Evolutionary conservation across 768 basidiomycete species (phyloP).

Genomic region (Scleroderma bovista): DNA sequence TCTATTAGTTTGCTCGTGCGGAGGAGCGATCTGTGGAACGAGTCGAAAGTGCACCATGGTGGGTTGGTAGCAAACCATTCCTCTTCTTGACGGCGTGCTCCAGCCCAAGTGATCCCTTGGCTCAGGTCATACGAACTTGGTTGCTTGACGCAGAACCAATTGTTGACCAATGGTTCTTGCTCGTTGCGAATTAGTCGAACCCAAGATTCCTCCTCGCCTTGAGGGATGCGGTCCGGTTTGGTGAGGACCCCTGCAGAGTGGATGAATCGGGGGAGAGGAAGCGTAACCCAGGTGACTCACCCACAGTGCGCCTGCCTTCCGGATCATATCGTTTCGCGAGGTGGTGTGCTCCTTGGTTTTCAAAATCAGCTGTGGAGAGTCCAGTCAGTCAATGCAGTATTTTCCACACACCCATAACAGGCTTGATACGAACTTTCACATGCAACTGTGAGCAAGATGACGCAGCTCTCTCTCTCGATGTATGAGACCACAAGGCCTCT

Average conservation of each 20-base stretch:
- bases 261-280: neutral
- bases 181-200: conserved; percentile 39
- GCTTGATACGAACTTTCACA: conserved; percentile 38
- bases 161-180: conserved; percentile 32
- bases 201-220: conserved; percentile 37
- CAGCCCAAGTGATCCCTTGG: conserved; percentile 21
- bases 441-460: conserved; percentile 50
- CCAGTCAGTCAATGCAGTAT: neutral
- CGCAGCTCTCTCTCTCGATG: conserved; percentile 41
- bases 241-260: conserved; percentile 45
- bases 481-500: conserved; percentile 46
- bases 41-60: conserved; percentile 42
- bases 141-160: conserved; percentile 42
- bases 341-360: conserved; percentile 50
- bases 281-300: conserved; percentile 18
- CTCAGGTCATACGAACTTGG: conserved; percentile 34
- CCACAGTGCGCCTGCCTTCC: conserved; percentile 46
- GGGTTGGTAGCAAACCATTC: conserved; percentile 29
- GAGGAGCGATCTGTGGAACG: conserved; percentile 44
- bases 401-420: conserved; percentile 18
- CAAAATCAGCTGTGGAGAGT: conserved; percentile 43
- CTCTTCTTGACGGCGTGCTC: conserved; percentile 31
- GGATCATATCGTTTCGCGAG: conserved; percentile 45
- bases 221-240: conserved; percentile 46
- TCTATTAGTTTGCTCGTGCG: conserved; percentile 53